These are phyloP conservation scores for Solanum raphanifolium DNA, from an alignment of 257 asterid species.

Conservation along the genomic window DNA sequence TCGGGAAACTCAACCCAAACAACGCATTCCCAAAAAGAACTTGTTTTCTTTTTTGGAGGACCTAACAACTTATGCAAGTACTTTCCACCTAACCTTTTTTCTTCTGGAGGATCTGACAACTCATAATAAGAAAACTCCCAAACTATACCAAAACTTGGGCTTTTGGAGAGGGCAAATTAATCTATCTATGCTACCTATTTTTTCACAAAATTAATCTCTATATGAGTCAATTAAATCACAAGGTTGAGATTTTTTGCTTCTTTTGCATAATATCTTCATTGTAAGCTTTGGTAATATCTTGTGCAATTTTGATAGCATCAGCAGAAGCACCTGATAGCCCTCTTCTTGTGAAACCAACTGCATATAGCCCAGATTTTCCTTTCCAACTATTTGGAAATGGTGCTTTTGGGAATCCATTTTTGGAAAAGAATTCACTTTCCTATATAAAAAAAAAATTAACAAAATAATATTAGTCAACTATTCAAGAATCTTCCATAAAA, in stretches of 20 bases:
- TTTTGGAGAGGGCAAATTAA: background rate
- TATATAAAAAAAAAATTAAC: background rate
- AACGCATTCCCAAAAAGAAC: background rate
- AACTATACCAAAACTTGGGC: background rate
- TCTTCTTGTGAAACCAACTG: slow-evolving; percentile 12
- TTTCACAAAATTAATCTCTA: background rate
- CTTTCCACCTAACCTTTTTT: background rate
- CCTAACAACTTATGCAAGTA: background rate
- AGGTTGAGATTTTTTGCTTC: slow-evolving; percentile 13
- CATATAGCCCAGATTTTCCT: slow-evolving; percentile 8
- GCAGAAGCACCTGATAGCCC: slow-evolving; percentile 14
- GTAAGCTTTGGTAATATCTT: slow-evolving; percentile 4
- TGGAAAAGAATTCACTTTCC: slow-evolving; percentile 14
- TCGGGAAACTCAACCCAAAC: background rate
- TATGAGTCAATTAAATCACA: background rate
- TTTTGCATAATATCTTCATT: slow-evolving; percentile 9
- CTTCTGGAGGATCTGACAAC: background rate
- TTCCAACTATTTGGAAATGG: slow-evolving; percentile 10
- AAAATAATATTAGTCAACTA: background rate
- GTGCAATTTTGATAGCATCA: slow-evolving; percentile 10
- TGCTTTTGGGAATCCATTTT: slow-evolving; percentile 8
- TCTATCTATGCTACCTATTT: background rate
- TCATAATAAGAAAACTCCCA: background rate
- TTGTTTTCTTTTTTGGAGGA: too few relatives aligned
- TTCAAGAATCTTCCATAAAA: background rate